phyloP scores from a whole-genome alignment of 805 yeast species.

The Candida gorgasii region DNA sequence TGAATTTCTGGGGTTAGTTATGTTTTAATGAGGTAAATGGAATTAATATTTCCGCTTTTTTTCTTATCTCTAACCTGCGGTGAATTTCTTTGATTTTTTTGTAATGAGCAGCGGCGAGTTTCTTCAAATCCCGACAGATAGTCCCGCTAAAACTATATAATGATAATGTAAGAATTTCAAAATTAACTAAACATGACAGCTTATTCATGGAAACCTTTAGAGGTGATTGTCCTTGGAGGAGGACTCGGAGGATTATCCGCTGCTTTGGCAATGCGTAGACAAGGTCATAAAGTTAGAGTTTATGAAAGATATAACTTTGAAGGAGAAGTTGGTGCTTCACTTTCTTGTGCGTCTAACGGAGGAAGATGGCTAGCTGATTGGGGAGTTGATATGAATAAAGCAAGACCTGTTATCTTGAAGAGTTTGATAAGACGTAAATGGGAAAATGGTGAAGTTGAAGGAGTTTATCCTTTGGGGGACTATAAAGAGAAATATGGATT shows the following conservation, averaged over 20 bases:
- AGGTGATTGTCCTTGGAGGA: conserved; percentile 26
- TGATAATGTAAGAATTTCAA: neutral
- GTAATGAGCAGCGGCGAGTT: no score
- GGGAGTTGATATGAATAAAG: conserved; percentile 23
- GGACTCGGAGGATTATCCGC: conserved; percentile 28
- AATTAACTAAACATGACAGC: conserved; percentile 7
- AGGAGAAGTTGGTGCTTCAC: conserved; percentile 32
- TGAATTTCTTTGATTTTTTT: no score
- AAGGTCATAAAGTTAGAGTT: conserved; percentile 25
- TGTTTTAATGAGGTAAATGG: no score
- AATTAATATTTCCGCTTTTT: no score
- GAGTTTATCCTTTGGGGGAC: conserved; percentile 26
- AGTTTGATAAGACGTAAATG: conserved; percentile 24
- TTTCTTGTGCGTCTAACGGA: conserved; percentile 31
- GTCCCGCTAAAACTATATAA: neutral
- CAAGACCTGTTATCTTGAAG: conserved; percentile 25
- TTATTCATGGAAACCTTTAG: conserved; percentile 16
- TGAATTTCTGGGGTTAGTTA: conserved; percentile 29
- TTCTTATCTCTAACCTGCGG: no score
- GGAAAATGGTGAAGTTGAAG: conserved; percentile 22
- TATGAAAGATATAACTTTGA: conserved; percentile 28
- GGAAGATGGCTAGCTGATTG: conserved; percentile 26
- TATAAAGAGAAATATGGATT: conserved; percentile 25
- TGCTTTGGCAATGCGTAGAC: conserved; percentile 24
- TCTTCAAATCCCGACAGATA: no score